Conservation (phyloP, 78 protist species). For the Dictyostelium firmibasis region DNA sequence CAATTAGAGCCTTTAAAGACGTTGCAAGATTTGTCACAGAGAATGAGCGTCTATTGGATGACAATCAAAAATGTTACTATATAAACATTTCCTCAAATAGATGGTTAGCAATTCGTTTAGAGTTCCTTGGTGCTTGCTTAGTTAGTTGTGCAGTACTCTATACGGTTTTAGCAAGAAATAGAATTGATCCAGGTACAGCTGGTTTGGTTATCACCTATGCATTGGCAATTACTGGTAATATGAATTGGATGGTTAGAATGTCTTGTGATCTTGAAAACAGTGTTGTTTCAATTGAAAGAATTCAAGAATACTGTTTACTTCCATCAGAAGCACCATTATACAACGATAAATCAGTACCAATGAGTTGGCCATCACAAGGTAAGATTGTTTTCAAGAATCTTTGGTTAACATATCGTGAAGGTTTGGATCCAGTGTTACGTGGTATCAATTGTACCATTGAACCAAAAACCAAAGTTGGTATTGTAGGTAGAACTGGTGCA, state of each 20-base stretch:
- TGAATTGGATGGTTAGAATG: constrained; percentile 82
- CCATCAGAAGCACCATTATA: constrained; percentile 51
- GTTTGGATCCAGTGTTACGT: constrained; percentile 65
- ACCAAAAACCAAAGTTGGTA: constrained; percentile 88
- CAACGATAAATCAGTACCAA: constrained; percentile 39
- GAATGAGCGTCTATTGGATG: constrained; percentile 58
- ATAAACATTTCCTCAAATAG: constrained; percentile 71
- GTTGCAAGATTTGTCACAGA: constrained; percentile 10
- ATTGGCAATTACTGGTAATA: constrained; percentile 50
- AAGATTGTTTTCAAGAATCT: constrained; percentile 69
- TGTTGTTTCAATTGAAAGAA: constrained; percentile 81
- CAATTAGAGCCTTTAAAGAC: constrained; percentile 92
- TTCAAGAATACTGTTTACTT: constrained; percentile 65
- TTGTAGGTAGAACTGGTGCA: constrained; percentile 90
- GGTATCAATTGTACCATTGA: constrained; percentile 49
- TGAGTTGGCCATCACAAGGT: constrained; percentile 90
- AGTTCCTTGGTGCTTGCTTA: constrained; percentile 83
- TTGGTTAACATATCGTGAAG: constrained; percentile 86
- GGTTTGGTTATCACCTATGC: constrained; percentile 87
- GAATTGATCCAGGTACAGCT: constrained; percentile 78
- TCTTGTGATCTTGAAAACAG: constrained; percentile 66
- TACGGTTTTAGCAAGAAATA: constrained; percentile 38
- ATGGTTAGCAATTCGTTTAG: constrained; percentile 91
- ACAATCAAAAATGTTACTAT: constrained; percentile 74
- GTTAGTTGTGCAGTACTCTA: constrained; percentile 53